A percentile compares a stretch with the other conserved stretches of the same genome.
phyloP scores from a whole-genome alignment of 768 basidiomycete species.

The Leccinum uliginosum region DNA sequence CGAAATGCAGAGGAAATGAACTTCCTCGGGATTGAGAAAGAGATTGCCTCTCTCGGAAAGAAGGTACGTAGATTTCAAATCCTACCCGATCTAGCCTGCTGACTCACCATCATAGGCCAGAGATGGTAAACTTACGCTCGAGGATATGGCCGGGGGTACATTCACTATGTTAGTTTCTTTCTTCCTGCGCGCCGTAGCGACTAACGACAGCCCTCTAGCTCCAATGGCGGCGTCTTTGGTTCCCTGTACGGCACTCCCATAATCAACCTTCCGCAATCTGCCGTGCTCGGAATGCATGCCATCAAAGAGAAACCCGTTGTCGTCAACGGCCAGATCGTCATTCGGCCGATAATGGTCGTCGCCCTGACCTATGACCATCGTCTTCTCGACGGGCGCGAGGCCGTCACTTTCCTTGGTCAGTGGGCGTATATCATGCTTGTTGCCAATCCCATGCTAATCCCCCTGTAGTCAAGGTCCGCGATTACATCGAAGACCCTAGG shows the following conservation, averaged over 20 bases:
- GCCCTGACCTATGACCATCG: constrained; percentile 95
- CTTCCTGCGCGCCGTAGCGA: background rate
- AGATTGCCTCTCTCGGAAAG: constrained; percentile 86
- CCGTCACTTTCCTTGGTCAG: constrained; percentile 94
- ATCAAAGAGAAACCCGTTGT: constrained; percentile 92
- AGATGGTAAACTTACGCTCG: constrained; percentile 90
- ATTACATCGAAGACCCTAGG: constrained; percentile 92
- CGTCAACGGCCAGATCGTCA: constrained; percentile 91
- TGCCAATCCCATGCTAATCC: constrained; percentile 2
- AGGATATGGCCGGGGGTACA: constrained; percentile 98
- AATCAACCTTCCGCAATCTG: constrained; percentile 94
- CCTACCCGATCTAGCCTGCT: constrained; percentile 3
- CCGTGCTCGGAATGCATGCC: constrained; percentile 94
- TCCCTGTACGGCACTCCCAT: constrained; percentile 98
- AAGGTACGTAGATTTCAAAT: constrained; percentile 48
- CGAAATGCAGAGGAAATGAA: constrained; percentile 85
- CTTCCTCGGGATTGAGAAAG: constrained; percentile 89
- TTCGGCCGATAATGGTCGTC: constrained; percentile 95
- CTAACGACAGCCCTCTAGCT: constrained; percentile 44
- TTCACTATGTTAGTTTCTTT: constrained; percentile 82
- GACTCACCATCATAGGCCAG: constrained; percentile 49
- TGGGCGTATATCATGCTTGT: constrained; percentile 7
- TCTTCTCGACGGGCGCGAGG: constrained; percentile 92
- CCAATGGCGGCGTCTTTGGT: constrained; percentile 98
- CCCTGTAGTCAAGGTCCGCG: constrained; percentile 75